These are phyloP conservation scores for Fomitopsis pinicola DNA, from an alignment of 1,284 basidiomycete species.

Conservation along the genomic window DNA sequence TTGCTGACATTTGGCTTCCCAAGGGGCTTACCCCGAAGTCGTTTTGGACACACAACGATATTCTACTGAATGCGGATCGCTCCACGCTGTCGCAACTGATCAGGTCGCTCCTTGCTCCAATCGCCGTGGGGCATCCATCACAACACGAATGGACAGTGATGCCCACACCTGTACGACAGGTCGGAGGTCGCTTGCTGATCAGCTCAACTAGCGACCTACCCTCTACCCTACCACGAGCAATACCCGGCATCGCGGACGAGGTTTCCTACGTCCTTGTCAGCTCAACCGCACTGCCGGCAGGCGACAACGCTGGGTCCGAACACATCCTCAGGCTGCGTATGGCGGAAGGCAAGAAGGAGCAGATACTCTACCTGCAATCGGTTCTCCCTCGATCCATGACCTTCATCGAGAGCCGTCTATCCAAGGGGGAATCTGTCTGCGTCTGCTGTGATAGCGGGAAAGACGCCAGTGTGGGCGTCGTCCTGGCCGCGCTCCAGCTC, in stretches of 20 bases:
- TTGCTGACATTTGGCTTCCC: neutral
- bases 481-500: slow-evolving; percentile 48
- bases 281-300: neutral
- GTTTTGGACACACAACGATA: slow-evolving; percentile 62
- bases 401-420: slow-evolving; percentile 43
- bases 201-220: slow-evolving; percentile 23
- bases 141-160: slow-evolving; percentile 12
- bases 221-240: slow-evolving; percentile 6
- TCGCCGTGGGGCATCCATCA: neutral
- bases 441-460: slow-evolving; percentile 54
- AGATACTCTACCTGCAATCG: slow-evolving; percentile 42
- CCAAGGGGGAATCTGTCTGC: slow-evolving; percentile 35
- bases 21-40: slow-evolving; percentile 69
- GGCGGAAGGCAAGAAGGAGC: slow-evolving; percentile 49
- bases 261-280: slow-evolving; percentile 22
- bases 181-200: slow-evolving; percentile 21
- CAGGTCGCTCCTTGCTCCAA: slow-evolving; percentile 32
- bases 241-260: slow-evolving; percentile 1
- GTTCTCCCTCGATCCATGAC: slow-evolving; percentile 46
- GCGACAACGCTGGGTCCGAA: neutral
- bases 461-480: slow-evolving; percentile 62
- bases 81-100: slow-evolving; percentile 47
- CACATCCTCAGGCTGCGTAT: slow-evolving; percentile 28
- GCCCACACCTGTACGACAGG: slow-evolving; percentile 23
- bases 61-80: slow-evolving; percentile 46